Conservation (phyloP, 768 basidiomycete species). For the Pisolithus sp. region DNA sequence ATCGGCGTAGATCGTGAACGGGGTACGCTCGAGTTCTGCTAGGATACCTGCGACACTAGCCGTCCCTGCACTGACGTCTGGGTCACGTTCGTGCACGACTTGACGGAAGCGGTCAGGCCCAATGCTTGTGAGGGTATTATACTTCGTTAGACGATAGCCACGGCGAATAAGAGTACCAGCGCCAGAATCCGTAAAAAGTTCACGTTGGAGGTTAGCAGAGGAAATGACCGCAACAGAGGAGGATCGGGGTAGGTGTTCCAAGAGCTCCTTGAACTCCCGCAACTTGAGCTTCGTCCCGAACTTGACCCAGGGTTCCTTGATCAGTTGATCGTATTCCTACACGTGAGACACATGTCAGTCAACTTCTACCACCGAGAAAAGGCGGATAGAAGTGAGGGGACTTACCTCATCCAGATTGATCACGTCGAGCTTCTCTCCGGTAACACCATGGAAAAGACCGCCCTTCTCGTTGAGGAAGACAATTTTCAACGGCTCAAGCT, state of each 20-base stretch:
- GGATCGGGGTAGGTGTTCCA: slow-evolving; percentile 95
- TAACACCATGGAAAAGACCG: slow-evolving; percentile 94
- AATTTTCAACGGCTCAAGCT: slow-evolving; percentile 97
- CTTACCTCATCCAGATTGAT: slow-evolving; percentile 94
- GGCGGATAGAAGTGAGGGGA: background rate
- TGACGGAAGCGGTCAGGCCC: slow-evolving; percentile 94
- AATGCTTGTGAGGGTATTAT: slow-evolving; percentile 70
- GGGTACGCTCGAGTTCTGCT: slow-evolving; percentile 63
- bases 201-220: slow-evolving; percentile 86
- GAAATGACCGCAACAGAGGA: slow-evolving; percentile 99
- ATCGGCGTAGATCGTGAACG: slow-evolving; percentile 96
- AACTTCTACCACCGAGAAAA: background rate
- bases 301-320: slow-evolving; percentile 99
- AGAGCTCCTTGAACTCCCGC: slow-evolving; percentile 97
- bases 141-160: slow-evolving; percentile 96
- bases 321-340: slow-evolving; percentile 90
- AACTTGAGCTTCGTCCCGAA: slow-evolving; percentile 98
- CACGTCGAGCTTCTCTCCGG: slow-evolving; percentile 90
- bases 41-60: slow-evolving; percentile 86
- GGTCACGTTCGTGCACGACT: slow-evolving; percentile 92
- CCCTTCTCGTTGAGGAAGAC: slow-evolving; percentile 99
- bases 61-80: slow-evolving; percentile 77
- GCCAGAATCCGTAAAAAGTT: slow-evolving; percentile 97
- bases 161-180: slow-evolving; percentile 97
- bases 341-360: background rate